These are phyloP conservation scores for Epichloe scottii DNA, from an alignment of 2,329 filamentous ascomycete species.

Conservation along the genomic window DNA sequence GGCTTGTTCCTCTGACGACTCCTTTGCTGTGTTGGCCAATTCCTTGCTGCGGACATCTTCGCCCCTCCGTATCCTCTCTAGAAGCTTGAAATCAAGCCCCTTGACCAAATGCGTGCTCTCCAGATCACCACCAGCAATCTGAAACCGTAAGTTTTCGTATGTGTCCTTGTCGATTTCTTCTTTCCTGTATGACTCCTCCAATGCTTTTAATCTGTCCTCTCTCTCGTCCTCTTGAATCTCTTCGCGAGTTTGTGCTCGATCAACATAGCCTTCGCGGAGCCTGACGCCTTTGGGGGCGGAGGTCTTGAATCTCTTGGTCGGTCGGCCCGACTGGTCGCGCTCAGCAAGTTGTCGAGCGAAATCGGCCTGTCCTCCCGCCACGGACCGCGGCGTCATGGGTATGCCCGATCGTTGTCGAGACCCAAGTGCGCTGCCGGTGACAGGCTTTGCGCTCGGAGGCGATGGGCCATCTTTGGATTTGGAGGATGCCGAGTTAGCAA, in stretches of 20 bases:
- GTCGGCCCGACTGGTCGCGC: slow-evolving; percentile 41
- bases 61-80: slow-evolving; percentile 55
- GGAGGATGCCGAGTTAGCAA: slow-evolving; percentile 31
- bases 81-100: slow-evolving; percentile 74
- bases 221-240: slow-evolving; percentile 40
- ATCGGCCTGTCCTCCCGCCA: slow-evolving; percentile 43
- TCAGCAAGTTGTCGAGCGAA: slow-evolving; percentile 81
- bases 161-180: slow-evolving; percentile 71
- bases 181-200: slow-evolving; percentile 72
- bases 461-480: slow-evolving; percentile 34
- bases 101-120: slow-evolving; percentile 79
- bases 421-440: slow-evolving; percentile 45
- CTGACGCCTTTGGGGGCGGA: slow-evolving; percentile 73
- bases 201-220: slow-evolving; percentile 56
- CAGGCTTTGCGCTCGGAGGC: slow-evolving; percentile 15
- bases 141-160: slow-evolving; percentile 60
- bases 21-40: slow-evolving; percentile 11
- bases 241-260: slow-evolving; percentile 58
- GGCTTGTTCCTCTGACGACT: slow-evolving; percentile 15
- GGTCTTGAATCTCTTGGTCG: slow-evolving; percentile 63
- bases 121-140: slow-evolving; percentile 75
- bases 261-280: slow-evolving; percentile 68
- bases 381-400: slow-evolving; percentile 84
- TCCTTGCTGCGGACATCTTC: slow-evolving; percentile 49
- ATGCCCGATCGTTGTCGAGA: slow-evolving; percentile 71